A percentile compares a stretch with the other conserved stretches of the same genome.
Evolutionary conservation across 1,284 basidiomycete species (phyloP).

Genomic region (Heimioporus retisporus): DNA sequence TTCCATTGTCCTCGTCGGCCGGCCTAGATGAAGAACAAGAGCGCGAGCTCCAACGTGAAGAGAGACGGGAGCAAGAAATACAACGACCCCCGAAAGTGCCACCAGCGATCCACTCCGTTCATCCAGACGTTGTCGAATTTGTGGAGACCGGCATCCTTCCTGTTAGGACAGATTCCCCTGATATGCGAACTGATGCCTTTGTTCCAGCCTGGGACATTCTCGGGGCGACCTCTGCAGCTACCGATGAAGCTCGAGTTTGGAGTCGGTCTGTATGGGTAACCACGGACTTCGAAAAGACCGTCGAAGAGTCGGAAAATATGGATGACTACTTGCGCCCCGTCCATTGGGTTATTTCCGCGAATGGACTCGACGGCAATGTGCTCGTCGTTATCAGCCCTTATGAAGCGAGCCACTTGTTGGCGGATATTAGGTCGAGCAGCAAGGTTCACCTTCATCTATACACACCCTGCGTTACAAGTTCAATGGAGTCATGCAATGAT

Average conservation of each 20-base stretch:
- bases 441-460: not conserved
- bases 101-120: constrained; percentile 15
- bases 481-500: too few species aligned
- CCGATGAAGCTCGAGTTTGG: not conserved
- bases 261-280: not conserved
- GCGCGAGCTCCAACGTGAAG: constrained; percentile 36
- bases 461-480: not conserved
- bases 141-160: not conserved
- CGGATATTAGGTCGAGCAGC: not conserved
- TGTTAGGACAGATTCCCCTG: not conserved
- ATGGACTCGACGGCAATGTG: not conserved
- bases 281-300: not conserved
- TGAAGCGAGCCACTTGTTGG: not conserved
- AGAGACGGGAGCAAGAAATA: constrained; percentile 49
- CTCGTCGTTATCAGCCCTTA: not conserved
- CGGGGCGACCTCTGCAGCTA: not conserved
- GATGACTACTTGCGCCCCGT: constrained; percentile 36
- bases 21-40: constrained; percentile 53
- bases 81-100: constrained; percentile 40
- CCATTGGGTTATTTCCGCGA: not conserved
- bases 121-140: not conserved
- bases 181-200: not conserved
- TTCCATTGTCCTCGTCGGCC: constrained; percentile 18
- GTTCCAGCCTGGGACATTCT: not conserved
- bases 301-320: not conserved